Conservation (phyloP, 805 yeast genomes). For the Barnettozyma californica region DNA sequence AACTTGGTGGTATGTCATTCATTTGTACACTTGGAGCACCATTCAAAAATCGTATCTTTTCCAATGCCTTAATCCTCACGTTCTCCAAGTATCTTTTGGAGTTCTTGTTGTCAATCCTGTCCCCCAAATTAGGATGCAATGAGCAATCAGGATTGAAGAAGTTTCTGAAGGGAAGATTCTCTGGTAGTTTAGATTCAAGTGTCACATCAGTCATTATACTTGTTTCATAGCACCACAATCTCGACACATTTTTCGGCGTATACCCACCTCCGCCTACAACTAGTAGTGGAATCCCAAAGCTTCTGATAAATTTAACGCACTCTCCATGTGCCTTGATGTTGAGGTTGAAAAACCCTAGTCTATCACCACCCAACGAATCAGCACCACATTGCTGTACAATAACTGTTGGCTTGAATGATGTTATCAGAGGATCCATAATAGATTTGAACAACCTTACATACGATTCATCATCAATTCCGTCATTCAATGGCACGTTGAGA, state of each 20-base stretch:
- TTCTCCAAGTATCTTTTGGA: conserved; percentile 76
- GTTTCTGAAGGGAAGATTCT: conserved; percentile 51
- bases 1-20: conserved; percentile 77
- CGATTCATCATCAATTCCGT: conserved; percentile 87
- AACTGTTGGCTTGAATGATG: conserved; percentile 92
- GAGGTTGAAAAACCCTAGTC: conserved; percentile 91
- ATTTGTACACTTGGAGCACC: conserved; percentile 92
- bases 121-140: conserved; percentile 73
- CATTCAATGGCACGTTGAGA: conserved; percentile 81
- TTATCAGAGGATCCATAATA: conserved; percentile 83
- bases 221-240: conserved; percentile 93
- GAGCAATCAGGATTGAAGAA: conserved; percentile 64
- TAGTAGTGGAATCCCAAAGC: conserved; percentile 84
- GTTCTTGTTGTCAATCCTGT: conserved; percentile 79
- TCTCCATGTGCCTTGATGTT: conserved; percentile 95
- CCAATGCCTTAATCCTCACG: conserved; percentile 67
- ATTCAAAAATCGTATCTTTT: conserved; percentile 71
- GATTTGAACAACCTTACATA: conserved; percentile 43
- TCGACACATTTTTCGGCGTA: conserved; percentile 93
- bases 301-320: conserved; percentile 82
- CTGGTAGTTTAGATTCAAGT: conserved; percentile 56
- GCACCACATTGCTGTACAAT: conserved; percentile 99
- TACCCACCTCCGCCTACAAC: conserved; percentile 98
- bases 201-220: conserved; percentile 79
- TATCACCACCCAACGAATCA: conserved; percentile 92